These are phyloP conservation scores for Pseudopyrenochaeta lycopersici DNA, from an alignment of 2,329 filamentous ascomycete genomes.

Conservation along the genomic window DNA sequence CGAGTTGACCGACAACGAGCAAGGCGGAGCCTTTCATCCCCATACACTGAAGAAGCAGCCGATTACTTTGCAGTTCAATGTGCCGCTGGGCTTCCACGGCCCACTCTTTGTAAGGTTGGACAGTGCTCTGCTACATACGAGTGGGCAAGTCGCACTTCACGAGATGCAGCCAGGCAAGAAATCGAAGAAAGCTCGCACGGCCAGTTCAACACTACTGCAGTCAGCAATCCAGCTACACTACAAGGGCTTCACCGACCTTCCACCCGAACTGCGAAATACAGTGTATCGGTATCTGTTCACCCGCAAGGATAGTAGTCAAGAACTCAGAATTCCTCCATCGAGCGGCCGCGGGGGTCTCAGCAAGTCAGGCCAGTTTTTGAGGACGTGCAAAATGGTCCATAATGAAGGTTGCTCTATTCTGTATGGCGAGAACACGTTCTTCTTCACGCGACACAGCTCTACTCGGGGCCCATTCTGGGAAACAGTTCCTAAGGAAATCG, in stretches of 20 bases:
- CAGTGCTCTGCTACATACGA: constrained; percentile 25
- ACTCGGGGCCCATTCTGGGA: constrained; percentile 54
- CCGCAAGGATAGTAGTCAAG: constrained; percentile 32
- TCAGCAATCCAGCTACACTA: not conserved
- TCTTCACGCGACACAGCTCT: constrained; percentile 51
- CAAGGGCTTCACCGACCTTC: constrained; percentile 40
- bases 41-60: constrained; percentile 29
- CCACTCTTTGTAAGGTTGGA: constrained; percentile 56
- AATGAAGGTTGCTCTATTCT: constrained; percentile 58
- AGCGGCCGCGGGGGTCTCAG: constrained; percentile 40
- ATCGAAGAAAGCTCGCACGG: constrained; percentile 12
- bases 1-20: constrained; percentile 39
- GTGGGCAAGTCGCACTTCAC: constrained; percentile 14
- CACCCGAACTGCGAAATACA: constrained; percentile 57
- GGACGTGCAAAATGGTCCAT: constrained; percentile 56
- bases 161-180: constrained; percentile 25
- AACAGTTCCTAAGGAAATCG: constrained; percentile 55
- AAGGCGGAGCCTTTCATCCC: constrained; percentile 20
- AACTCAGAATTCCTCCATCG: constrained; percentile 45
- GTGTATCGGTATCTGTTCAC: constrained; percentile 58
- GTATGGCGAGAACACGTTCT: constrained; percentile 61
- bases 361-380: constrained; percentile 56
- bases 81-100: constrained; percentile 56
- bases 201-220: not conserved
- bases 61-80: constrained; percentile 56